Evolutionary conservation across 257 asterid species (phyloP).

Genomic region (Nicotiana attenuata): DNA sequence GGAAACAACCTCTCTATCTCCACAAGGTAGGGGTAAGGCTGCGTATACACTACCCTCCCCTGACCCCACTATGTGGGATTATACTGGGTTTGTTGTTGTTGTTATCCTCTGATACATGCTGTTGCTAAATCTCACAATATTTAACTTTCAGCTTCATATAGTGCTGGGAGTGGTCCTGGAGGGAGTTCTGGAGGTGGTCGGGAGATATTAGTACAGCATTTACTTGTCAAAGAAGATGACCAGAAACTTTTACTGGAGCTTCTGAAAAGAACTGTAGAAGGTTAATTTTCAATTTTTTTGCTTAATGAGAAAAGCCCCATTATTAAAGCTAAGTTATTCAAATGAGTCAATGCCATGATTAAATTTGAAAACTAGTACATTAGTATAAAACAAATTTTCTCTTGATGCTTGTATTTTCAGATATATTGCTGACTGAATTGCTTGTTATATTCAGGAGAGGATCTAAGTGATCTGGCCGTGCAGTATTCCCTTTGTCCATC

Average conservation of each 20-base stretch:
- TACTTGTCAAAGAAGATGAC: slow-evolving; percentile 91
- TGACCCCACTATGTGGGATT: too few species aligned
- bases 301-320: background rate
- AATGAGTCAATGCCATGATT: background rate
- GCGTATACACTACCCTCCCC: too few species aligned
- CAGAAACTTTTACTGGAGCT: slow-evolving; percentile 70
- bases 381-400: background rate
- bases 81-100: background rate
- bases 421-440: slow-evolving; percentile 22
- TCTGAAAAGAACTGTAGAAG: slow-evolving; percentile 60
- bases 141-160: slow-evolving; percentile 54
- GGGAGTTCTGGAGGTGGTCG: slow-evolving; percentile 48
- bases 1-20: too few species aligned
- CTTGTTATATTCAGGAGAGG: slow-evolving; percentile 69
- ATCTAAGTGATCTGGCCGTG: slow-evolving; percentile 87
- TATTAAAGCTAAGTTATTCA: background rate
- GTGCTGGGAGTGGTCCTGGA: slow-evolving; percentile 46
- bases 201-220: slow-evolving; percentile 89
- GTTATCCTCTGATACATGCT: background rate
- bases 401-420: slow-evolving; percentile 6
- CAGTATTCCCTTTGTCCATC: slow-evolving; percentile 89
- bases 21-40: too few species aligned
- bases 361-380: background rate
- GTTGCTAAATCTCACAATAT: slow-evolving; percentile 6
- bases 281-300: slow-evolving; percentile 30